These are phyloP conservation scores for Gentiana dahurica DNA, from an alignment of 257 asterid genomes.

Conservation along the genomic window DNA sequence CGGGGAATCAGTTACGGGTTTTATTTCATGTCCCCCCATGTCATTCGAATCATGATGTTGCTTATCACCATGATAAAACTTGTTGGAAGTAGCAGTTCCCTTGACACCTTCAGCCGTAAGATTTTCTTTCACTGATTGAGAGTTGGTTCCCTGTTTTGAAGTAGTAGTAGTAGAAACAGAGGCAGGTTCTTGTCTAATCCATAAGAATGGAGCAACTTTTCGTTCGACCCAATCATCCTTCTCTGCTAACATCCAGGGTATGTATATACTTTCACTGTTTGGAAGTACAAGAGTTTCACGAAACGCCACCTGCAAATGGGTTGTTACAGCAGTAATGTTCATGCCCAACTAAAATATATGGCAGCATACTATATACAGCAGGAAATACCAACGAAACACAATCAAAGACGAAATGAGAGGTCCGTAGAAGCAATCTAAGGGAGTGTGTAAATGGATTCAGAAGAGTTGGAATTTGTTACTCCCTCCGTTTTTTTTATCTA, in stretches of 20 bases:
- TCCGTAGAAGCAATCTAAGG: too few species aligned
- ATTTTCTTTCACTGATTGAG: constrained; percentile 28
- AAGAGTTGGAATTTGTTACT: too few species aligned
- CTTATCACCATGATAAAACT: background rate
- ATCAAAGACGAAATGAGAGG: too few species aligned
- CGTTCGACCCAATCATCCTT: constrained; percentile 86
- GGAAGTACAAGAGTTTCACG: constrained; percentile 89
- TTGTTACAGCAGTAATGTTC: constrained; percentile 2
- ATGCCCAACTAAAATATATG: too few species aligned
- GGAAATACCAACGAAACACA: too few species aligned
- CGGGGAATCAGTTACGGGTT: constrained; percentile 15
- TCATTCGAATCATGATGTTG: too few species aligned
- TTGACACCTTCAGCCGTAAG: constrained; percentile 21
- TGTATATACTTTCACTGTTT: constrained; percentile 47
- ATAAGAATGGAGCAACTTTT: constrained; percentile 67
- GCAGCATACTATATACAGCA: too few species aligned
- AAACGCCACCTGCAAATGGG: constrained; percentile 53
- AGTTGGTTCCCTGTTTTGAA: constrained; percentile 22
- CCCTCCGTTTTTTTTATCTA: too few species aligned
- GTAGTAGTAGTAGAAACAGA: constrained; percentile 8
- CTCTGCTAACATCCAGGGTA: constrained; percentile 91
- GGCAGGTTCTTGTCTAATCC: constrained; percentile 50
- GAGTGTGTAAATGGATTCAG: too few species aligned
- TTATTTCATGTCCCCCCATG: constrained; percentile 10
- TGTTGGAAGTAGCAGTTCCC: constrained; percentile 9